A percentile compares a stretch with the other conserved stretches of the same genome.
Evolutionary conservation across 2,329 filamentous ascomycete genomes (phyloP).

Genomic region (Xylaria sp.): DNA sequence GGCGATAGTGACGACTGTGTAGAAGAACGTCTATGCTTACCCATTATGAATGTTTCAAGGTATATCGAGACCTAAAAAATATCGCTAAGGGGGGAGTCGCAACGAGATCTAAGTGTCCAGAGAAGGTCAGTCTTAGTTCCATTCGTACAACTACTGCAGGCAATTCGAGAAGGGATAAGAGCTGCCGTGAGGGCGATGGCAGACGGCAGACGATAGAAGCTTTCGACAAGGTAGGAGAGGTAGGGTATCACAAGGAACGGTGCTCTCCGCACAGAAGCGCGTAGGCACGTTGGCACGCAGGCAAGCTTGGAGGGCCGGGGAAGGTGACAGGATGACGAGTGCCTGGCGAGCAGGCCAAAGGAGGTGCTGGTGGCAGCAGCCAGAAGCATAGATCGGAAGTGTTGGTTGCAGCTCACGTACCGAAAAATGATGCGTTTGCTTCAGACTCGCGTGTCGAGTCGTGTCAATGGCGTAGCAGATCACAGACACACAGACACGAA

Average conservation of each 20-base stretch:
- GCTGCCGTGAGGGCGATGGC: not conserved
- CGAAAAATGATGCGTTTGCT: conserved; percentile 39
- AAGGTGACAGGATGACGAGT: conserved; percentile 20
- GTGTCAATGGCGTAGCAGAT: conserved; percentile 52
- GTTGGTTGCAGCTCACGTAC: conserved; percentile 43
- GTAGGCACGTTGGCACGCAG: conserved; percentile 4
- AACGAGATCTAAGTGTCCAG: conserved; percentile 42
- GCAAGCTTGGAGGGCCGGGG: conserved; percentile 3
- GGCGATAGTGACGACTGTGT: conserved; percentile 41
- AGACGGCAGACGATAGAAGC: conserved; percentile 12
- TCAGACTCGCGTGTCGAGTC: conserved; percentile 40
- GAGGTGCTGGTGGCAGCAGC: conserved; percentile 10
- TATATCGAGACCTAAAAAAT: conserved; percentile 47
- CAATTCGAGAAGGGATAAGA: conserved; percentile 26
- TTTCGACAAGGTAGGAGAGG: conserved; percentile 8
- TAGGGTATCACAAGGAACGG: conserved; percentile 19
- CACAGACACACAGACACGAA: conserved; percentile 23
- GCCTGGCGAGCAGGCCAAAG: conserved; percentile 11
- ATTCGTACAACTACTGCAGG: conserved; percentile 12
- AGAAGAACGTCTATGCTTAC: conserved; percentile 56
- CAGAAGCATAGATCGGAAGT: conserved; percentile 23
- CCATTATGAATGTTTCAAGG: conserved; percentile 56
- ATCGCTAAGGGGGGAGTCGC: conserved; percentile 43
- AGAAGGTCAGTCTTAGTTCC: conserved; percentile 44
- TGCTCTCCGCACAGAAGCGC: conserved; percentile 20